phyloP scores from a whole-genome alignment of 352 stramenopile genomes.

The Pythium oligandrum region DNA sequence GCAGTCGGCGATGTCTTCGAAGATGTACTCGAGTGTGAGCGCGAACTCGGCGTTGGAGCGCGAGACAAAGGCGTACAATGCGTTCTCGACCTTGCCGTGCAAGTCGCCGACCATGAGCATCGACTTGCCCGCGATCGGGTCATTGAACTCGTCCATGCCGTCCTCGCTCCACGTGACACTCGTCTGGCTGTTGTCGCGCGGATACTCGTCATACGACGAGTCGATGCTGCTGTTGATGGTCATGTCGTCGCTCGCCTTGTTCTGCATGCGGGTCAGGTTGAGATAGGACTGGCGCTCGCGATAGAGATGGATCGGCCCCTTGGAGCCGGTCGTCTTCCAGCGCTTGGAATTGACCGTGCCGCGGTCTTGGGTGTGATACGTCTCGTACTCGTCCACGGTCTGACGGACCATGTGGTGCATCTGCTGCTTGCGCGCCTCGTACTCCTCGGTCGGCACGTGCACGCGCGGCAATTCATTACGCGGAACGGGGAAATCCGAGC shows the following conservation, averaged over 20 bases:
- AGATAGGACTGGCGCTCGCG: not conserved
- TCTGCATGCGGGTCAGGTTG: no score
- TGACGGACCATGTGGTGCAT: not conserved
- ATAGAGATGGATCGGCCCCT: not conserved
- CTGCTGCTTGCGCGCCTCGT: not conserved
- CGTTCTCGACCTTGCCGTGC: conserved; percentile 44
- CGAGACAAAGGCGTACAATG: conserved; percentile 47
- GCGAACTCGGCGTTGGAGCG: conserved; percentile 51
- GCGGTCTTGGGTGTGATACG: not conserved
- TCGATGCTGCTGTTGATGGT: no score
- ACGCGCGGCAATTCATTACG: not conserved
- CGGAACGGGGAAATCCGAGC: not conserved
- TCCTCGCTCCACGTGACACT: no score
- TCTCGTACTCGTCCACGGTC: not conserved
- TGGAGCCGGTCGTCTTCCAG: not conserved
- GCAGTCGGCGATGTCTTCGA: conserved; percentile 60
- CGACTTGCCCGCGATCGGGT: no score
- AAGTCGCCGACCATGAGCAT: conserved; percentile 37
- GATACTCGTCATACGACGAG: no score
- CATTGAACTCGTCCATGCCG: no score
- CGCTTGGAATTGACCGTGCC: not conserved
- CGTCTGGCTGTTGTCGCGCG: no score
- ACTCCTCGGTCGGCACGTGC: not conserved
- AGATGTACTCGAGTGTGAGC: conserved; percentile 47
- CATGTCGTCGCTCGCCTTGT: no score